phyloP scores from a whole-genome alignment of 1,284 basidiomycete species.

The Leccinum holopus region DNA sequence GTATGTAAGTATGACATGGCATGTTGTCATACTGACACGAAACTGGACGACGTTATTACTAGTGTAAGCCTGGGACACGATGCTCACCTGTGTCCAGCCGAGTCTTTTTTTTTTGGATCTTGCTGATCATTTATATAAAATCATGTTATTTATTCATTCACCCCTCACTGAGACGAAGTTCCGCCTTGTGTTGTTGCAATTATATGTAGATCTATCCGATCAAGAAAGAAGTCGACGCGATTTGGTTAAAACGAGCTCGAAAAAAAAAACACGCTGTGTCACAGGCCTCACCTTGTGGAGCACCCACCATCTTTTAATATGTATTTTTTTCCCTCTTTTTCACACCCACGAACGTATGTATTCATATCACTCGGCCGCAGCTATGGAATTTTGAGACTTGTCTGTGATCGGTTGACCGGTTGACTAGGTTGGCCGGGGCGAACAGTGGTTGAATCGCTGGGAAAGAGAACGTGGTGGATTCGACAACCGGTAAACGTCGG shows the following conservation, averaged over 20 bases:
- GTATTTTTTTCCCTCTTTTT: background rate
- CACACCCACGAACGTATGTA: background rate
- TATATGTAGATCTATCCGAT: background rate
- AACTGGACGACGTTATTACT: background rate
- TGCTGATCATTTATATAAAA: background rate
- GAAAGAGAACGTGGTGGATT: too few relatives aligned
- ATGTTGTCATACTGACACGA: background rate
- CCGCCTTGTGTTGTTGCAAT: background rate
- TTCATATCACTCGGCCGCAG: background rate
- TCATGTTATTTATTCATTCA: background rate
- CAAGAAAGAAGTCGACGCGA: slow-evolving; percentile 14
- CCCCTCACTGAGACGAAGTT: background rate
- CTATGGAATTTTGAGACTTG: background rate
- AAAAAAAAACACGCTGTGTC: slow-evolving; percentile 6
- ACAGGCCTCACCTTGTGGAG: background rate
- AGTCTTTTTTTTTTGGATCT: background rate
- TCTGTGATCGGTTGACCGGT: background rate
- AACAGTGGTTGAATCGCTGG: background rate
- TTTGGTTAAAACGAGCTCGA: slow-evolving; percentile 34
- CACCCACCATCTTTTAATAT: background rate
- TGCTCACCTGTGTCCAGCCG: background rate
- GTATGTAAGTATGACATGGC: background rate
- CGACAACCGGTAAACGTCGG: background rate
- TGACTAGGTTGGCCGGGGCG: background rate
- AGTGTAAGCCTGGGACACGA: background rate